phyloP scores from a whole-genome alignment of 2,329 filamentous ascomycete species.

The Furcasterigmium furcatum region DNA sequence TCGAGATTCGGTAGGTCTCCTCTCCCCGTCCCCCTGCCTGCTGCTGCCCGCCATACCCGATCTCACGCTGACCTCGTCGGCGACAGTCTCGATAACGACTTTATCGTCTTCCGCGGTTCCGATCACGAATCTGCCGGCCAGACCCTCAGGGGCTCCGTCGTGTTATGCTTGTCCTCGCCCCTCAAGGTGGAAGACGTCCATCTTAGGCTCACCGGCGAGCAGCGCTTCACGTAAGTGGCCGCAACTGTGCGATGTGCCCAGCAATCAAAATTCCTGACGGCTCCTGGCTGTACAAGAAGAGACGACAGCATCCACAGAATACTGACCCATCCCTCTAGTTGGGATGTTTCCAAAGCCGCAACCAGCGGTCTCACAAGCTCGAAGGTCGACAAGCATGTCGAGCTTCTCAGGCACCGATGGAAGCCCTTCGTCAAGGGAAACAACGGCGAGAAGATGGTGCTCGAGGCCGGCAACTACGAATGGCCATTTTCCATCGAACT shows the following conservation, averaged over 20 bases:
- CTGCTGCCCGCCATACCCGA: too few relatives aligned
- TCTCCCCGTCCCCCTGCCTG: background rate
- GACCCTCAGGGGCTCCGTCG: conserved; percentile 68
- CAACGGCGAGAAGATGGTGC: conserved; percentile 52
- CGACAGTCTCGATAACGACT: conserved; percentile 69
- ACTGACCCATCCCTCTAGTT: conserved; percentile 27
- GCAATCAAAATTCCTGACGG: too few relatives aligned
- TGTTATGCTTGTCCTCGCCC: conserved; percentile 68
- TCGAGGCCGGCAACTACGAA: conserved; percentile 76
- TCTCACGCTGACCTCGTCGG: too few relatives aligned
- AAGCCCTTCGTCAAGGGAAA: conserved; percentile 57
- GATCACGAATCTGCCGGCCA: conserved; percentile 75
- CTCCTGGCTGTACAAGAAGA: too few relatives aligned
- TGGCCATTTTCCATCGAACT: conserved; percentile 76
- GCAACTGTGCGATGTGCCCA: too few relatives aligned
- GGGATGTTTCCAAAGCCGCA: conserved; percentile 49
- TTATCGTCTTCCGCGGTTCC: conserved; percentile 73
- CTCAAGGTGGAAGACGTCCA: conserved; percentile 72
- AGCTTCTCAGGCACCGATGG: conserved; percentile 69
- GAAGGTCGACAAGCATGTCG: conserved; percentile 54
- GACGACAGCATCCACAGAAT: too few relatives aligned
- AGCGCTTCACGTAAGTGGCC: conserved; percentile 61
- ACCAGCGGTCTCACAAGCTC: conserved; percentile 57
- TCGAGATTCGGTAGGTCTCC: conserved; percentile 52
- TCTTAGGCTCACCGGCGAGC: conserved; percentile 66